These are phyloP conservation scores for Uronychia binucleata DNA, from an alignment of 73 alveolate genomes.

Conservation along the genomic window DNA sequence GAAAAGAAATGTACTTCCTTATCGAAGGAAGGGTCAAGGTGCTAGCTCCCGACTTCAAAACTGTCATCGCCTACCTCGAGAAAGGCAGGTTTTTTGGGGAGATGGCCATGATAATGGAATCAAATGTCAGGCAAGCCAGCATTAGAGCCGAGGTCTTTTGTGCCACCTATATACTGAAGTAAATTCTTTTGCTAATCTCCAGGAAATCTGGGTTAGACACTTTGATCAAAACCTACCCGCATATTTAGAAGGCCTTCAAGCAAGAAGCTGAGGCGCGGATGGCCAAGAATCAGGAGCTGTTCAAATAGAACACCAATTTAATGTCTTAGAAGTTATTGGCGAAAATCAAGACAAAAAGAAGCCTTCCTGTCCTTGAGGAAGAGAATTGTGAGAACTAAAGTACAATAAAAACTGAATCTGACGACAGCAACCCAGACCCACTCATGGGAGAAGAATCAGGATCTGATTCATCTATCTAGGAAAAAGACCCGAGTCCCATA, in stretches of 20 bases:
- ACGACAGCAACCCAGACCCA: too few species aligned
- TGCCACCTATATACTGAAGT: not conserved
- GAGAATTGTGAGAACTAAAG: too few species aligned
- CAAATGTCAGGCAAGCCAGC: not conserved
- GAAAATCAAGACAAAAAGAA: too few species aligned
- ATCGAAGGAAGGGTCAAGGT: conserved; percentile 50
- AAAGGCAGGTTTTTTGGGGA: conserved; percentile 45
- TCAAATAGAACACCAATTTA: too few species aligned
- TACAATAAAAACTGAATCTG: too few species aligned
- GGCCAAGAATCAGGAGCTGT: not conserved
- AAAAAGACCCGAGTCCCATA: too few species aligned
- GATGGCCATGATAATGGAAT: conserved; percentile 29
- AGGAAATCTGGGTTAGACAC: not conserved
- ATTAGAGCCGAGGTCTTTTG: not conserved
- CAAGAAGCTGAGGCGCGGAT: not conserved
- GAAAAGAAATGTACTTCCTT: conserved; percentile 56
- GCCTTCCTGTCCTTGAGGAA: too few species aligned
- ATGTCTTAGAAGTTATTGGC: too few species aligned
- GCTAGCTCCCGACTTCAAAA: not conserved
- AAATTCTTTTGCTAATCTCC: not conserved
- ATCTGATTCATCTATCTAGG: too few species aligned
- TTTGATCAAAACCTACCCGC: not conserved
- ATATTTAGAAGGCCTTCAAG: not conserved
- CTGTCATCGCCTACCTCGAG: conserved; percentile 18
- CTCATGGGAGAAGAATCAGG: too few species aligned